Conservation (phyloP, 2,329 filamentous ascomycete species). For the Fusarium transvaalense region DNA sequence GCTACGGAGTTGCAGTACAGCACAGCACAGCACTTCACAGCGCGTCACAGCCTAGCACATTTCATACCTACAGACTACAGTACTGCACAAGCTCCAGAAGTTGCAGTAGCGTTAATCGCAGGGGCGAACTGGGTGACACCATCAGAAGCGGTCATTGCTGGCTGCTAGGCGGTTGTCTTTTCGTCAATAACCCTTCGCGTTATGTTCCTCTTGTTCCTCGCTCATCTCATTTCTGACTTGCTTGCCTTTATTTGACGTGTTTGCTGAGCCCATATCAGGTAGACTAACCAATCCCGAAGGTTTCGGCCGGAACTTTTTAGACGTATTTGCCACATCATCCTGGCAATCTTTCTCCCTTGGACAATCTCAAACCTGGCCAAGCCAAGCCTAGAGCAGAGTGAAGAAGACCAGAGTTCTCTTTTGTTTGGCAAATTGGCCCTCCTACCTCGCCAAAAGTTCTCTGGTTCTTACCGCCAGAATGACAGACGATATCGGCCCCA, state of each 20-base stretch:
- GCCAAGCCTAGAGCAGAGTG: conserved; percentile 26
- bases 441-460: conserved; percentile 26
- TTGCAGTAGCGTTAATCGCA: conserved; percentile 38
- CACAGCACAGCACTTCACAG: conserved; percentile 15
- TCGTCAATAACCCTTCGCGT: conserved; percentile 20
- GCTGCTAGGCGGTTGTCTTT: conserved; percentile 17
- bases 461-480: conserved; percentile 31
- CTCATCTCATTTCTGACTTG: conserved; percentile 25
- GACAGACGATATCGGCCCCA: conserved; percentile 22
- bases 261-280: conserved; percentile 18
- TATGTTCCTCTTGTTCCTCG: conserved; percentile 25
- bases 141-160: conserved; percentile 28
- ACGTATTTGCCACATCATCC: conserved; percentile 35
- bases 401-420: conserved; percentile 10
- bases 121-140: conserved; percentile 32
- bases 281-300: conserved; percentile 33
- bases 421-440: conserved; percentile 17
- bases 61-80: conserved; percentile 1
- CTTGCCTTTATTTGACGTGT: conserved; percentile 1
- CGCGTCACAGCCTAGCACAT: background rate
- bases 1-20: conserved; percentile 17
- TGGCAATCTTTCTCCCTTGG: conserved; percentile 37
- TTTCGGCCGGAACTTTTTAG: conserved; percentile 44
- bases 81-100: conserved; percentile 24
- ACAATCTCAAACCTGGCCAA: conserved; percentile 37